These are phyloP conservation scores for Raffaelea albimanens DNA, from an alignment of 2,329 filamentous ascomycete species.

Conservation along the genomic window DNA sequence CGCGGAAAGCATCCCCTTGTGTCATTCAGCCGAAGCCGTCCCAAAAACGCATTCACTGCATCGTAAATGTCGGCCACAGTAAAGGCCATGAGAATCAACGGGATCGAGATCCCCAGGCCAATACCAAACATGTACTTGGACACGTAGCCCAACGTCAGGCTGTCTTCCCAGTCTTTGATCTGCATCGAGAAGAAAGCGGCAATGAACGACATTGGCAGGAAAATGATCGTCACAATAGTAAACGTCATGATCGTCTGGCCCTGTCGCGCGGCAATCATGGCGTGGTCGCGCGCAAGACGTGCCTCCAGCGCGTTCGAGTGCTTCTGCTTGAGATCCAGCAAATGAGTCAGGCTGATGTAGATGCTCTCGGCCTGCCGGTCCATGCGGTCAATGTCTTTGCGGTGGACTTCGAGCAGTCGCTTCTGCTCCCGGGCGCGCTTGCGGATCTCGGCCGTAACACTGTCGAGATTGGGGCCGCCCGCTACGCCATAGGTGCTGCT, in stretches of 20 bases:
- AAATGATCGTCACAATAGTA: constrained; percentile 35
- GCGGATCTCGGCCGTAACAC: constrained; percentile 30
- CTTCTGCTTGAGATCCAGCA: constrained; percentile 61
- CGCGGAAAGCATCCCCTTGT: no score
- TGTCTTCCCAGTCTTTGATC: constrained; percentile 33
- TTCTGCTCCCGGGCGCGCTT: constrained; percentile 47
- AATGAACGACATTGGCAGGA: constrained; percentile 34
- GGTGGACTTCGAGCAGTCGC: constrained; percentile 45
- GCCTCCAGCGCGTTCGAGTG: constrained; percentile 60
- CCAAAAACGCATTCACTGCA: background rate
- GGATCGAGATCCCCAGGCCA: constrained; percentile 28
- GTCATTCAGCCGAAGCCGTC: background rate
- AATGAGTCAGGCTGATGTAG: constrained; percentile 49
- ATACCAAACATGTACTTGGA: constrained; percentile 25
- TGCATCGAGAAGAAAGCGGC: constrained; percentile 34
- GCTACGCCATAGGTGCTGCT: background rate
- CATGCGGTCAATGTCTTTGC: constrained; percentile 55
- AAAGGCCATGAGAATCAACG: constrained; percentile 27
- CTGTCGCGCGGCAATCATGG: constrained; percentile 45
- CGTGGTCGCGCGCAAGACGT: constrained; percentile 51
- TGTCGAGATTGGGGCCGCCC: constrained; percentile 1
- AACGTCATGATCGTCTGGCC: constrained; percentile 35
- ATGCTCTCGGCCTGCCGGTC: constrained; percentile 51
- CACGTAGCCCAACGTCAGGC: constrained; percentile 17
- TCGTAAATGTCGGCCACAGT: constrained; percentile 24